Base-by-base conservation (phyloP, 2,329 filamentous ascomycete genomes). In the Monosporascus sp. region DNA sequence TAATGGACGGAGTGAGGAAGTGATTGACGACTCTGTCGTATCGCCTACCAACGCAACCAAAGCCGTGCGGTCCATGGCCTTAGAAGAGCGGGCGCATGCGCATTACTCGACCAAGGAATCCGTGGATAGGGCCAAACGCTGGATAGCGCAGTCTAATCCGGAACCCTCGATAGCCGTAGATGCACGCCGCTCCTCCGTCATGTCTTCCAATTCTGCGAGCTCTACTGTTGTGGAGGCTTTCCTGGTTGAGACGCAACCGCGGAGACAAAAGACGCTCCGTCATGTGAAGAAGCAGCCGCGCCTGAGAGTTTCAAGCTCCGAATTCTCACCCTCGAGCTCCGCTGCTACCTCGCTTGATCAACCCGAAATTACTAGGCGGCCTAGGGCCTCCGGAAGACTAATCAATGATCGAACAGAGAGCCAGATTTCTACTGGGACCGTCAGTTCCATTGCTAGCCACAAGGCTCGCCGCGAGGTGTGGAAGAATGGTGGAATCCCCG, bases 401-500 rank as follows among this genome's bases (percentile, higher is more conserved):
- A 62, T 68, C 24, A 58, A 65, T 24, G 58, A 57, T 46, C 70
- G 72, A n/a, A 67, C 71, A 35, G 76, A 79, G 5, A 83, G 79
- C 52, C 67, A 77, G 50, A 68, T 69, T 27, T 85, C 81, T 2
- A 77, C 68, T 38, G 67, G 68, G 3, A 80, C 80, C 0, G 59
- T 66, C 24, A 79, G 72, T 55, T 81, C 80, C 6, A 69, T 77
- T 3, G 74, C 77, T 1, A 85, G 79, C 57, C 72, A 72, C 7
- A 81, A 74, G 60, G 80, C 80, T 4, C 73, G 83, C n/a, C 76
- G 78, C 17, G 80, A 85, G 35, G 70, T 86, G 3, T 76, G 78
- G 72, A 84, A 79, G 58, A 79, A 69, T 50, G 83, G 83, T 7
- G 81, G 74, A 2, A 82, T 87, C 9, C 83, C 83, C 2, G 83